Evolutionary conservation across 805 yeast species (phyloP), one percentile per base, ranked within the genome.

Genomic region (Brettanomyces custersianus): DNA sequence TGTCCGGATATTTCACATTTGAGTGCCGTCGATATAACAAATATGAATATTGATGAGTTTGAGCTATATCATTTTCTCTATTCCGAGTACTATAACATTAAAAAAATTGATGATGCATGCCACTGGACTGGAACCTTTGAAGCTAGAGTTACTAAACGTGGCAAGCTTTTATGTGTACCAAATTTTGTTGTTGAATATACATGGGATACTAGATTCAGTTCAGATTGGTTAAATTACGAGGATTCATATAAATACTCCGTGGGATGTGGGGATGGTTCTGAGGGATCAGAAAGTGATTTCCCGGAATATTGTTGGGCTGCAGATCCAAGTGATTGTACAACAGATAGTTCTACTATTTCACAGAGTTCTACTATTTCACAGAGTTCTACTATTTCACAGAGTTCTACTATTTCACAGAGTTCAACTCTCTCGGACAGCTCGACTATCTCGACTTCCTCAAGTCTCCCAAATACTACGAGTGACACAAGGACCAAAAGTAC

Each of bases 271-370:
- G 49, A 47, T 34, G 15, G 15, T 25, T 17, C n/a, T n/a, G n/a
- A 12, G 6, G 17, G 15, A n/a, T 25, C 28, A 25, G 47, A 52
- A 29, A 39, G 46, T 4, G 54, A 51, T 34, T 41, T 42, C 20
- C 54, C 54, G n/a, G 29, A 39, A 4, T 48, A 33, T 31, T 49
- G 45, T 40, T 52, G 54, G 54, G n/a, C n/a, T n/a, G n/a, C n/a
- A n/a, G n/a, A n/a, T n/a, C n/a, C n/a, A n/a, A n/a, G n/a, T n/a
- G n/a, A n/a, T n/a, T n/a, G n/a, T n/a, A n/a, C n/a, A n/a, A n/a
- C n/a, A n/a, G n/a, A n/a, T n/a, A n/a, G n/a, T n/a, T n/a, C n/a
- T n/a, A n/a, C n/a, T n/a, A n/a, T n/a, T n/a, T n/a, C n/a, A n/a
- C n/a, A n/a, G n/a, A n/a, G n/a, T n/a, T n/a, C n/a, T n/a, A n/a